Evolutionary conservation across 2,329 filamentous ascomycete species (phyloP).

Genomic region (Neopestalotiopsis sp.): DNA sequence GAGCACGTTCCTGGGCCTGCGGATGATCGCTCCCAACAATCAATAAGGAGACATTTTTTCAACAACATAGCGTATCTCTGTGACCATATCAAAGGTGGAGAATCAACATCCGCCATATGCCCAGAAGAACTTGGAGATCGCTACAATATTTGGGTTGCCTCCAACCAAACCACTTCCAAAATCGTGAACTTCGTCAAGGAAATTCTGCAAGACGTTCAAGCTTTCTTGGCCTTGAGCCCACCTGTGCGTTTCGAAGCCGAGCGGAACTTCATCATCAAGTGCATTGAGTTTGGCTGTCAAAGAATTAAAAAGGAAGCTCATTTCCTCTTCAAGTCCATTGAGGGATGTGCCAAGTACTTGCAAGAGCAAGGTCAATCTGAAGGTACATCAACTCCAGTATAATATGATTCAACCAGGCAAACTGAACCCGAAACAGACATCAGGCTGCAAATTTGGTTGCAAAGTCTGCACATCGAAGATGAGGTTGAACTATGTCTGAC

Average conservation of each 20-base stretch:
- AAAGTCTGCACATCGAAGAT: too few species aligned
- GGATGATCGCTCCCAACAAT: slow-evolving; percentile 11
- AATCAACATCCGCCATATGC: slow-evolving; percentile 49
- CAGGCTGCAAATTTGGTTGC: too few species aligned
- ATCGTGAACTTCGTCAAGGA: slow-evolving; percentile 36
- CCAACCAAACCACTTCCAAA: slow-evolving; percentile 37
- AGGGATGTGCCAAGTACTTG: too few species aligned
- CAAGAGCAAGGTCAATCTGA: too few species aligned
- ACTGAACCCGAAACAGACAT: too few species aligned
- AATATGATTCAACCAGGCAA: too few species aligned
- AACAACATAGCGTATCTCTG: slow-evolving; percentile 49
- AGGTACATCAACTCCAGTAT: too few species aligned
- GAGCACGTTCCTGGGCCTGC: slow-evolving; percentile 22
- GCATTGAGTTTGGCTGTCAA: too few species aligned
- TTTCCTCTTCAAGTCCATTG: too few species aligned
- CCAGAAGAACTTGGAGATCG: slow-evolving; percentile 38
- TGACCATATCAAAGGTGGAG: slow-evolving; percentile 51
- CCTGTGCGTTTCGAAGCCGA: background rate
- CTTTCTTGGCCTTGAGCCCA: slow-evolving; percentile 15
- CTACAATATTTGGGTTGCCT: slow-evolving; percentile 50
- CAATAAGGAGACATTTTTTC: slow-evolving; percentile 36
- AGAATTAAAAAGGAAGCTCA: too few species aligned
- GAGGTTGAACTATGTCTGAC: too few species aligned
- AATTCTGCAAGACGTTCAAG: slow-evolving; percentile 27
- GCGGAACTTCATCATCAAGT: slow-evolving; percentile 11